Conservation (phyloP, 495 filamentous ascomycete genomes). For the Mytilinidion resinicola region DNA sequence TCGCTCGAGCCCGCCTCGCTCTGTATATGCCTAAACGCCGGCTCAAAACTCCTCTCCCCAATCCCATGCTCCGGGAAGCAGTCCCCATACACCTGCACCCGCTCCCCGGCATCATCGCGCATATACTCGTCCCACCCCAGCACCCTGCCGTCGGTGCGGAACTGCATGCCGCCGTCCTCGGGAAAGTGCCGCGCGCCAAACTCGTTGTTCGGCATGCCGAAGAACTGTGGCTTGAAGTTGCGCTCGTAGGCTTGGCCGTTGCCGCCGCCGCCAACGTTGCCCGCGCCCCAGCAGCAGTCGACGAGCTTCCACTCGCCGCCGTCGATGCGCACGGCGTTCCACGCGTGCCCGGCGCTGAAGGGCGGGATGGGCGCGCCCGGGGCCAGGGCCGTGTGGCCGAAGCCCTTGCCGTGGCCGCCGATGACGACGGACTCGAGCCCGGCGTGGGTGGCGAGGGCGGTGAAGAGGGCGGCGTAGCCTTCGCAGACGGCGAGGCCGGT, state of each 20-base stretch:
- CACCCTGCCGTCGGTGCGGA: slow-evolving; percentile 52
- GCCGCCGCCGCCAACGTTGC: slow-evolving; percentile 47
- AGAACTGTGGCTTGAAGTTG: slow-evolving; percentile 61
- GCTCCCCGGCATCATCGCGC: slow-evolving; percentile 43
- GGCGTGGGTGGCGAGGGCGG: slow-evolving; percentile 61
- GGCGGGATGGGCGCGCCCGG: slow-evolving; percentile 55
- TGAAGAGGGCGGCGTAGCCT: slow-evolving; percentile 83
- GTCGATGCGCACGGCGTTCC: slow-evolving; percentile 88
- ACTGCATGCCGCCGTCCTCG: slow-evolving; percentile 57
- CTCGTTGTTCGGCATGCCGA: slow-evolving; percentile 73
- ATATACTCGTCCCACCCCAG: slow-evolving; percentile 77
- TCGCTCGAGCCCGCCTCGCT: slow-evolving; percentile 37
- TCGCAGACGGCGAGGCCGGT: slow-evolving; percentile 81
- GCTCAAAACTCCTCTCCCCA: slow-evolving; percentile 54
- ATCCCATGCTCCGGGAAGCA: slow-evolving; percentile 55
- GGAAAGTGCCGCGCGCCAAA: slow-evolving; percentile 82
- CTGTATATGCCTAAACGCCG: slow-evolving; percentile 50
- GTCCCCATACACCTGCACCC: slow-evolving; percentile 47
- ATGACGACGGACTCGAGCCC: slow-evolving; percentile 68
- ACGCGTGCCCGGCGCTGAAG: slow-evolving; percentile 64
- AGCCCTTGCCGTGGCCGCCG: slow-evolving; percentile 82
- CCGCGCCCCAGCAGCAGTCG: slow-evolving; percentile 91
- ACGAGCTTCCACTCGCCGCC: slow-evolving; percentile 84
- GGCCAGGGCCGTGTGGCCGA: slow-evolving; percentile 52
- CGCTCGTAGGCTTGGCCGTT: slow-evolving; percentile 53